A percentile compares a stretch with the other conserved stretches of the same genome.
Evolutionary conservation across 331 rosid species (phyloP).

Genomic region (Prunus yedoensis): DNA sequence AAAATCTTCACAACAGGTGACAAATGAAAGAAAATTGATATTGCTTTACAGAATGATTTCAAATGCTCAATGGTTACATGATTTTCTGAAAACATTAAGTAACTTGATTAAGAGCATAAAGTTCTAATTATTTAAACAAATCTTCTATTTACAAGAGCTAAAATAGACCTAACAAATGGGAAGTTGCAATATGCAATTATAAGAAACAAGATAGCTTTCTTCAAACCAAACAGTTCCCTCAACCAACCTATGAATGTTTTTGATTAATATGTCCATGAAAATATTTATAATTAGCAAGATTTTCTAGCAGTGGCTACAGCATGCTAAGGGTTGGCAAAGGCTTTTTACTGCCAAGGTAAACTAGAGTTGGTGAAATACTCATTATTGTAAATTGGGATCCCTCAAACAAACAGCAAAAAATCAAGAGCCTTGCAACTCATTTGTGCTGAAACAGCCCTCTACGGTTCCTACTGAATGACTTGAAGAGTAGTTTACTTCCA

Average conservation of each 20-base stretch:
- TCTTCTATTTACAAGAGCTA: not conserved
- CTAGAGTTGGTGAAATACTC: no score
- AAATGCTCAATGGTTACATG: not conserved
- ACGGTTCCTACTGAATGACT: no score
- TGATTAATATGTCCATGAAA: not conserved
- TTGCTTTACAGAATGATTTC: conserved; percentile 1
- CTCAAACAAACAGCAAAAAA: no score
- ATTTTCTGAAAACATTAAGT: no score
- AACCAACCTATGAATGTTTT: not conserved
- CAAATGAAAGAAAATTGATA: not conserved
- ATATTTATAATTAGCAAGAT: not conserved
- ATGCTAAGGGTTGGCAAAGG: no score
- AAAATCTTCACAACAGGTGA: not conserved
- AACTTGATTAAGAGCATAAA: not conserved
- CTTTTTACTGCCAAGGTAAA: no score
- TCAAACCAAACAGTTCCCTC: not conserved
- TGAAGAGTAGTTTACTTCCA: no score
- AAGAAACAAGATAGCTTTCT: not conserved
- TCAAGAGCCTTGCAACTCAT: no score
- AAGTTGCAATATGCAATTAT: not conserved
- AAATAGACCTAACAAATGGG: not conserved
- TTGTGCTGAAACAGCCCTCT: no score
- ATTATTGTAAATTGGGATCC: no score
- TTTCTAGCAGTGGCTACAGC: no score
- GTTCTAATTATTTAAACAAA: not conserved